Evolutionary conservation across 768 basidiomycete genomes (phyloP).

Genomic region (Tulasnella sp.): DNA sequence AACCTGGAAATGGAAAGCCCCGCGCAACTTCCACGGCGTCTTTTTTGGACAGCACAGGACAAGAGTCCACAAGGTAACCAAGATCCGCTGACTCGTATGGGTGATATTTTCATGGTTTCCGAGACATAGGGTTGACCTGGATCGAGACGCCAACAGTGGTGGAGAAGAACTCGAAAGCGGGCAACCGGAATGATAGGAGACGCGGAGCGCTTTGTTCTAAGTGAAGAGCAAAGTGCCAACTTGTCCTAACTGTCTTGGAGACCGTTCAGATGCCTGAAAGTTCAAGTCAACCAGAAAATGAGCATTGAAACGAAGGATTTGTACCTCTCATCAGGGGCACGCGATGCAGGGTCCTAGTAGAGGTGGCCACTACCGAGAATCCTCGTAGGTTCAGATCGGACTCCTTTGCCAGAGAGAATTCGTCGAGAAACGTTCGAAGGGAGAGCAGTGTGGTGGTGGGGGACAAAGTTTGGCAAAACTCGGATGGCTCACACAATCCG

Average conservation of each 20-base stretch:
- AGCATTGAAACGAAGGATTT: neutral
- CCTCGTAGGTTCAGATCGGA: neutral
- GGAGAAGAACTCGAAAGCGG: neutral
- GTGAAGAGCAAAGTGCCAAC: neutral
- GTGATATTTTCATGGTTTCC: neutral
- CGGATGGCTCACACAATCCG: neutral
- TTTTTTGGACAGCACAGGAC: neutral
- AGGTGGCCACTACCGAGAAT: too few relatives aligned
- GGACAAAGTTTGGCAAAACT: neutral
- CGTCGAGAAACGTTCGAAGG: neutral
- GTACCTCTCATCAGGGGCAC: neutral
- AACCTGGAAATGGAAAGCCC: neutral
- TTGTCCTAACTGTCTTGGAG: neutral
- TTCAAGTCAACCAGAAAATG: neutral
- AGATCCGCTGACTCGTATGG: neutral
- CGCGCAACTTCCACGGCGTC: neutral
- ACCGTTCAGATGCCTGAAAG: neutral
- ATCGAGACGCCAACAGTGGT: neutral
- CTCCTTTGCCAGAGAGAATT: neutral
- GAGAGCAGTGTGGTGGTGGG: neutral
- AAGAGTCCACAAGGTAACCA: neutral
- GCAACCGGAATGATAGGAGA: neutral
- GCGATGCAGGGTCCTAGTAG: neutral
- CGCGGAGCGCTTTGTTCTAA: neutral
- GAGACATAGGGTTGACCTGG: neutral